These are phyloP conservation scores for Xylaria nigripes DNA, from an alignment of 495 filamentous ascomycete species.

Conservation along the genomic window DNA sequence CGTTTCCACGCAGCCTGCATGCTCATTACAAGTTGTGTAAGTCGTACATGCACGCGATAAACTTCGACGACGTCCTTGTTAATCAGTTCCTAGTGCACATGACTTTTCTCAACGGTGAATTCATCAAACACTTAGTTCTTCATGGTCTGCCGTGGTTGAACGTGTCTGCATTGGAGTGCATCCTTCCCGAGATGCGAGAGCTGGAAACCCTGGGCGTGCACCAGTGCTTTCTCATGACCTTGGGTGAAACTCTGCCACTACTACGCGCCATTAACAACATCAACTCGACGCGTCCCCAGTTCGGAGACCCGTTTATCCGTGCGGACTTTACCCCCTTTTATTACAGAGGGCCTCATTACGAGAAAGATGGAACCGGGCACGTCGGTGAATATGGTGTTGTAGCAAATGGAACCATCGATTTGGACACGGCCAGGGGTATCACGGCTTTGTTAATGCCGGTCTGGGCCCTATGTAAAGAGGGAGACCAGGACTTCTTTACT, in stretches of 20 bases:
- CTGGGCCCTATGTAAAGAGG: neutral
- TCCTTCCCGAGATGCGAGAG: constrained; percentile 1
- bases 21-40: constrained; percentile 12
- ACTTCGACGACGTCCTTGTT: neutral
- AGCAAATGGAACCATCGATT: constrained; percentile 7
- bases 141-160: constrained; percentile 1
- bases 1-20: neutral
- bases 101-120: constrained; percentile 6
- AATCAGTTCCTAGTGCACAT: constrained; percentile 7
- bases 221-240: constrained; percentile 21
- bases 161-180: neutral
- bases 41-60: neutral
- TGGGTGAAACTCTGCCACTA: constrained; percentile 9
- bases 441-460: neutral
- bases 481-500: constrained; percentile 14
- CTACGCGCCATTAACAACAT: constrained; percentile 5
- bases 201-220: constrained; percentile 15
- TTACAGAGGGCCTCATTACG: constrained; percentile 9
- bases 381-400: constrained; percentile 16
- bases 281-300: neutral
- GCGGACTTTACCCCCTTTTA: constrained; percentile 22
- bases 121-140: constrained; percentile 13
- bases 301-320: neutral
- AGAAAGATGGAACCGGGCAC: neutral
- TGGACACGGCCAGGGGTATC: constrained; percentile 8